Base-by-base conservation (phyloP, 495 filamentous ascomycete species). In the Parathielavia hyrcaniae region DNA sequence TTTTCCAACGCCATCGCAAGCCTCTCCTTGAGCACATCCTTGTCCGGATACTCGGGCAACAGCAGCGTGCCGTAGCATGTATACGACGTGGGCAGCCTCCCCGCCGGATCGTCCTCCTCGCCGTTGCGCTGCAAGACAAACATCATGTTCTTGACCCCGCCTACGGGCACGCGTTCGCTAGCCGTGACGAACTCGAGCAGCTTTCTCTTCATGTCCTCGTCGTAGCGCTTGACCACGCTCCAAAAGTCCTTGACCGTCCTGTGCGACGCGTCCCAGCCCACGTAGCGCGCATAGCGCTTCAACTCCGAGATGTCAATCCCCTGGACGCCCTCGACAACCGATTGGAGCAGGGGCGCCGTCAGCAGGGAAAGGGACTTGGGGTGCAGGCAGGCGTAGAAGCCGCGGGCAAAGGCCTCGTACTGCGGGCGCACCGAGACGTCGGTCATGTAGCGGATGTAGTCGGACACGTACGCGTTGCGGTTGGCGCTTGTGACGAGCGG, bases 161-260 rank as follows among this genome's bases (percentile, higher is more conserved):
- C 89, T 1, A 95, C 87, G 0, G 93, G 93, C 7, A 97, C 78
- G 10, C 93, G 83, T 69, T 96, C 91, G 69, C 86, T 91, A 5
- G 91, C 90, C 22, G 93, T 98, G 22, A 97, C 91, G 61, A 98
- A 98, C 68, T 97, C 91, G 54, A 98, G 76, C 48, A 98, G 75
- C 64, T 79, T 79, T 35, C 82, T 78, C 65, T 85, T 85, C 74
- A 85, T 83, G 48, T 79, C 78, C n/a, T 86, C 75, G 35, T 84
- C 76, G 67, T 84, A 96, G 9, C 67, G 62, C 55, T 78, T 81
- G 7, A 92, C 85, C 10, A 96, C 79, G 32, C 71, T 76, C 93
- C 93, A 98, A 71, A 98, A 97, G 57, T 89, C 81, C 5, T 75
- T 65, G 51, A 98, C 83, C 16, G 84, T 80, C 6, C 74, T 79